Conservation (phyloP, 2,329 filamentous ascomycete genomes). For the Sporothrix schenckii region DNA sequence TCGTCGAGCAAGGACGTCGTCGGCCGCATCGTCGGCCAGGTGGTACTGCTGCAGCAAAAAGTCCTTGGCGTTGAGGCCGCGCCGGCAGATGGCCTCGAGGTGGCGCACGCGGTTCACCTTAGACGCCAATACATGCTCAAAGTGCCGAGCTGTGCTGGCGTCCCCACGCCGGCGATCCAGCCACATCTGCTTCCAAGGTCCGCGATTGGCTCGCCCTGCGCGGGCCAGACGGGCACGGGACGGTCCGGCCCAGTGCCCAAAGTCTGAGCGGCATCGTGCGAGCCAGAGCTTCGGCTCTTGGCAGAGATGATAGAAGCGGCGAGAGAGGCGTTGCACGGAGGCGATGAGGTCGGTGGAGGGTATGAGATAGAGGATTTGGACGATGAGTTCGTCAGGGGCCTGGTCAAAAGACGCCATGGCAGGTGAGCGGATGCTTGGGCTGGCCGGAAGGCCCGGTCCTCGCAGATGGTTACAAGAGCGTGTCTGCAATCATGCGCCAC, state of each 20-base stretch:
- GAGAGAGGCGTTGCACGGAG: conserved; percentile 59
- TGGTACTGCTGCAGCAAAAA: conserved; percentile 69
- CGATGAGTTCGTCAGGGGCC: conserved; percentile 83
- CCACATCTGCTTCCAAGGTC: conserved; percentile 76
- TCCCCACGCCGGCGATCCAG: conserved; percentile 59
- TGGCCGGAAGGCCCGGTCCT: conserved; percentile 7
- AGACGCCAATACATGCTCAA: conserved; percentile 71
- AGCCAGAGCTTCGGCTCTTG: conserved; percentile 80
- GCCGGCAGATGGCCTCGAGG: conserved; percentile 69
- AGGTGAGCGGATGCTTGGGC: background rate
- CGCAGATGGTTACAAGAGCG: background rate
- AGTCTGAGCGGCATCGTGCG: conserved; percentile 68
- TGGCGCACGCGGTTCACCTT: conserved; percentile 70
- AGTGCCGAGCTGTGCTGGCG: conserved; percentile 52
- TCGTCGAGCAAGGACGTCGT: conserved; percentile 75
- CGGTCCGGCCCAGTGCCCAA: conserved; percentile 72
- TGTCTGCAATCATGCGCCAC: conserved; percentile 9
- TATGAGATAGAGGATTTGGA: conserved; percentile 70
- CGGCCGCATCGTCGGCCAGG: conserved; percentile 61
- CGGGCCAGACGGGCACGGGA: conserved; percentile 62
- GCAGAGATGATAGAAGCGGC: conserved; percentile 65
- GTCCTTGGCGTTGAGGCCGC: conserved; percentile 89
- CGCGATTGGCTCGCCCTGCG: conserved; percentile 57
- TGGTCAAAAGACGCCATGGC: conserved; percentile 46
- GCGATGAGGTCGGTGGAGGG: conserved; percentile 59